A percentile compares a stretch with the other conserved stretches of the same genome.
Conservation (phyloP, 805 yeast genomes). For the Starmerella powellii region DNA sequence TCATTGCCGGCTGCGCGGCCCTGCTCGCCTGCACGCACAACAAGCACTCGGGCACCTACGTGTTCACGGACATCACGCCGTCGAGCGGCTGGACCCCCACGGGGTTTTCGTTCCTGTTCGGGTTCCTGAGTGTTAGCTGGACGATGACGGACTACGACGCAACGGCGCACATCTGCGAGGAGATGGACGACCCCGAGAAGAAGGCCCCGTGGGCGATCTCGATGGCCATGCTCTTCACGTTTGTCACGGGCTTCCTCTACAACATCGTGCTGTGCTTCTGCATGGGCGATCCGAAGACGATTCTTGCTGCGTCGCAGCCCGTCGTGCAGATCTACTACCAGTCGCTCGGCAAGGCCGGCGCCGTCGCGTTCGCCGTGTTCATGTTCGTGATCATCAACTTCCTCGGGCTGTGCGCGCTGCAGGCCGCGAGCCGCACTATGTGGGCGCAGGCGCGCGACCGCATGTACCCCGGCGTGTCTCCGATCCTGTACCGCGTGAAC, state of each 20-base stretch:
- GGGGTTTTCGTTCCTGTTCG: conserved; percentile 48
- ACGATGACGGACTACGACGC: conserved; percentile 66
- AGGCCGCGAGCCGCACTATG: conserved; percentile 56
- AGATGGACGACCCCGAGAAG: conserved; percentile 43
- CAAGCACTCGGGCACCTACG: conserved; percentile 35
- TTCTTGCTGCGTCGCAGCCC: conserved; percentile 33
- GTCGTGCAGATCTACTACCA: conserved; percentile 54
- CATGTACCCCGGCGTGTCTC: conserved; percentile 40
- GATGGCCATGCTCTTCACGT: conserved; percentile 32
- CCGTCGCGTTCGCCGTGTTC: conserved; percentile 48
- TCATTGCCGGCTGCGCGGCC: conserved; percentile 41
- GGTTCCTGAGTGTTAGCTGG: conserved; percentile 33
- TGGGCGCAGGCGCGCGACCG: conserved; percentile 71
- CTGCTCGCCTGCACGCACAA: conserved; percentile 43
- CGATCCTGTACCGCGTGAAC: conserved; percentile 36
- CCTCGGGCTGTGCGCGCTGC: conserved; percentile 50
- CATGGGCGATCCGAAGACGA: conserved; percentile 23
- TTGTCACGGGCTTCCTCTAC: conserved; percentile 25
- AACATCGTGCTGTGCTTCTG: conserved; percentile 27
- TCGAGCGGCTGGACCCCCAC: conserved; percentile 39
- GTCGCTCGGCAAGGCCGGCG: conserved; percentile 52
- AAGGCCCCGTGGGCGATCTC: conserved; percentile 50
- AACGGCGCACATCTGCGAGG: conserved; percentile 63
- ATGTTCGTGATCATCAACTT: conserved; percentile 50
- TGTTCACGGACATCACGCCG: conserved; percentile 38